Conservation (phyloP, 1,139 yeast genomes). For the Meyerozyma athensensis region DNA sequence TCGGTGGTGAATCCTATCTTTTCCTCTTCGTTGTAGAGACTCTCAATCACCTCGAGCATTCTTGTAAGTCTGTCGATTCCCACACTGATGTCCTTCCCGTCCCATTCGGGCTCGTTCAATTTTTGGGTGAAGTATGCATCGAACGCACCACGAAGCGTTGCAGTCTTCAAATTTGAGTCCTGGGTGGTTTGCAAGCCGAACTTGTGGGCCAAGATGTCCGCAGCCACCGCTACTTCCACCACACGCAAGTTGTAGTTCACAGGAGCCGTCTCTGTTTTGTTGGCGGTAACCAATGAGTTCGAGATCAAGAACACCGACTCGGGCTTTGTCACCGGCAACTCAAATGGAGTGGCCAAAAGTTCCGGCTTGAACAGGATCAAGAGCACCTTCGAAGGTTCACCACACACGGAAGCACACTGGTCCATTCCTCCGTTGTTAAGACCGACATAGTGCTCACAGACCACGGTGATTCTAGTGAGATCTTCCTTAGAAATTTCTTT, state of each 20-base stretch:
- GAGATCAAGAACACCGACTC: slow-evolving; percentile 54
- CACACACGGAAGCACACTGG: slow-evolving; percentile 69
- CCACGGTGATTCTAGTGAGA: slow-evolving; percentile 58
- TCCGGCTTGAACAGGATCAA: slow-evolving; percentile 60
- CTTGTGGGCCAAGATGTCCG: slow-evolving; percentile 50
- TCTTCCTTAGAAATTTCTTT: slow-evolving; percentile 42
- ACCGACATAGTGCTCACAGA: slow-evolving; percentile 69
- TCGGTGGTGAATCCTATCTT: slow-evolving; percentile 48
- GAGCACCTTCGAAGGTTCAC: slow-evolving; percentile 56
- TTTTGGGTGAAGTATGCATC: slow-evolving; percentile 42
- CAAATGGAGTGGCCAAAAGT: slow-evolving; percentile 51
- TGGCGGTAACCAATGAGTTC: slow-evolving; percentile 58
- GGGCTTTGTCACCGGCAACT: slow-evolving; percentile 46
- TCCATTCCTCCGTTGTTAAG: slow-evolving; percentile 80
- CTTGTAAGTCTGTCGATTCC: slow-evolving; percentile 37
- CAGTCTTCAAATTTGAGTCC: slow-evolving; percentile 55
- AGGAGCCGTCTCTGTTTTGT: slow-evolving; percentile 69
- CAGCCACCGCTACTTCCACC: slow-evolving; percentile 64
- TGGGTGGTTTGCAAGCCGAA: slow-evolving; percentile 39
- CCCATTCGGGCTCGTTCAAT: slow-evolving; percentile 37
- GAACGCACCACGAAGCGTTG: slow-evolving; percentile 64
- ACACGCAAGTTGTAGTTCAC: slow-evolving; percentile 65
- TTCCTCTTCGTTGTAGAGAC: slow-evolving; percentile 23
- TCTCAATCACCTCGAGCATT: slow-evolving; percentile 41
- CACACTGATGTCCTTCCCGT: slow-evolving; percentile 41